These are phyloP conservation scores for Trichocladium antarcticum DNA, from an alignment of 495 filamentous ascomycete genomes.

Conservation along the genomic window DNA sequence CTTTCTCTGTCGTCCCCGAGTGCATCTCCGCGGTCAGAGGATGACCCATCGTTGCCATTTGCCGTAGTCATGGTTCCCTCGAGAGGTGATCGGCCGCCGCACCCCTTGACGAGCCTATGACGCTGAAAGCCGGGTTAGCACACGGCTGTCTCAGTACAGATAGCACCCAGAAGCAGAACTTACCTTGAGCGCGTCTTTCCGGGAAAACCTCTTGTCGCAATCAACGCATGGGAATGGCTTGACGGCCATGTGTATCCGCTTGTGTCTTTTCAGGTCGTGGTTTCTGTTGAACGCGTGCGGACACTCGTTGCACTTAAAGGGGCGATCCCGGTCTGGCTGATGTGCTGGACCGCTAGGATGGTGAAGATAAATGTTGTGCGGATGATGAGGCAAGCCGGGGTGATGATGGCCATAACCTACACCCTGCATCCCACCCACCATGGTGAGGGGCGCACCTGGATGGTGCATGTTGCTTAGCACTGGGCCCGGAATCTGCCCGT, in stretches of 20 bases:
- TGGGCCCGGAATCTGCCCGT: constrained; percentile 42
- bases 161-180: constrained; percentile 3
- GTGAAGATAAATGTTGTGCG: constrained; percentile 18
- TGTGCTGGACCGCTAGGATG: constrained; percentile 26
- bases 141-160: neutral
- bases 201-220: constrained; percentile 93
- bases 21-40: neutral
- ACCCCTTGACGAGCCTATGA: constrained; percentile 89
- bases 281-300: constrained; percentile 92
- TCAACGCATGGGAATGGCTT: constrained; percentile 89
- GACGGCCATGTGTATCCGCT: constrained; percentile 85
- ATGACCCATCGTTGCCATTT: neutral
- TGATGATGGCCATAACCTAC: constrained; percentile 42
- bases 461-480: constrained; percentile 70
- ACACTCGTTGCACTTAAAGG: constrained; percentile 91
- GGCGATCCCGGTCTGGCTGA: constrained; percentile 48
- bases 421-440: constrained; percentile 54
- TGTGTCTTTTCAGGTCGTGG: constrained; percentile 92
- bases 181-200: constrained; percentile 97
- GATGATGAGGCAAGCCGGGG: constrained; percentile 34
- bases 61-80: neutral
- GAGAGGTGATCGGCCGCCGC: constrained; percentile 43
- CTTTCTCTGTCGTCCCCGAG: constrained; percentile 1
- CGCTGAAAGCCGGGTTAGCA: constrained; percentile 53
- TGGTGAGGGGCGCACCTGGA: constrained; percentile 56